Base-by-base conservation (phyloP, 1,284 basidiomycete genomes). In the Apiotrichum akiyoshidainum region DNA sequence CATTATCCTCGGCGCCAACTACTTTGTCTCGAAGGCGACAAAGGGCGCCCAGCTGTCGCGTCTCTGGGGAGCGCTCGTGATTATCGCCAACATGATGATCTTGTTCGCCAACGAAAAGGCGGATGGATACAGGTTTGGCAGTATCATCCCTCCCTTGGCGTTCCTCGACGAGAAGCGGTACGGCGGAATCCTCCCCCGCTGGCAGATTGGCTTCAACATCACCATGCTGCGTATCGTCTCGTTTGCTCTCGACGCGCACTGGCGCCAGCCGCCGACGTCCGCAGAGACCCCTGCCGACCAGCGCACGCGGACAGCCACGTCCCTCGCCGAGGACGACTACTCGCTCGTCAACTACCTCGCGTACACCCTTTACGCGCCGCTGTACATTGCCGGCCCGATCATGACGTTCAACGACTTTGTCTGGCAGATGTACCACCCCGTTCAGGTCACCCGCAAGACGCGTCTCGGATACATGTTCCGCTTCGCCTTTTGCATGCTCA, bases 301-400 rank as follows among this genome's bases (percentile, higher is more conserved):
- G 40, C 65, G 71, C 64, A 81, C 87, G 62, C 84, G 92, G 46
- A 77, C 80, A 5, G 69, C 71, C 8, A 78, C 77, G 0, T 70
- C 80, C 3, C 83, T 85, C 53, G 55, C 81, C 4, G 67, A 80
- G 17, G 79, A 81, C 6, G 74, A 80, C 37, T 91, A 89, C 72
- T 68, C 67, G 6, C 83, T 85, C 58, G 42, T 67, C 21, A 84
- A 86, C 66, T 90, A 86, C 70, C 58, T 90, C 22, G 81, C 86
- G 19, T 98, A 98, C 70, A 82, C 83, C 22, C 78, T 95, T 9
- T 99, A 99, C 70, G 87, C 94, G 0, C 94, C 95, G 0, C 80
- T 99, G 13, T 99, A 97, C 75, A 89, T 99, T 55, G 95, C 91
- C 1, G 95, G 96, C 0, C 95, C 96, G 0, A 95, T 99, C 67